Conservation (phyloP, 228 moss, liverwort and hornwort species). For the Sphagnum magellanicum region DNA sequence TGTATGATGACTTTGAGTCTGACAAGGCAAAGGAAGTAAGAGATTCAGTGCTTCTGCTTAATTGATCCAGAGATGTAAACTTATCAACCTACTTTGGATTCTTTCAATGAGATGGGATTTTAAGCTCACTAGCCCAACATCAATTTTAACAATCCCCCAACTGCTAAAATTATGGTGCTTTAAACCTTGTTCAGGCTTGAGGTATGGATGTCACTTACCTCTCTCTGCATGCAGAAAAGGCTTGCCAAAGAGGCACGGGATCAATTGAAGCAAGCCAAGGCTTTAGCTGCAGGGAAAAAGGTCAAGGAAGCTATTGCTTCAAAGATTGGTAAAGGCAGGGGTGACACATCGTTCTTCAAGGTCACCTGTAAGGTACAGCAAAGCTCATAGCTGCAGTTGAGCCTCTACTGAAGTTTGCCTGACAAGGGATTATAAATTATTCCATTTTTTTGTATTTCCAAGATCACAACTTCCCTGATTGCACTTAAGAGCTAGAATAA, state of each 20-base stretch:
- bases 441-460: background rate
- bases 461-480: too few relatives aligned
- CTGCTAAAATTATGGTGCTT: too few relatives aligned
- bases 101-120: too few relatives aligned
- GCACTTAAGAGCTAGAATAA: too few relatives aligned
- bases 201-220: too few relatives aligned
- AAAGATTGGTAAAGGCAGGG: slow-evolving; percentile 69
- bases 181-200: too few relatives aligned
- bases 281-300: slow-evolving; percentile 87
- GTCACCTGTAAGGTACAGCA: slow-evolving; percentile 83
- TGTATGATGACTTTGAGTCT: slow-evolving; percentile 93
- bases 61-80: too few relatives aligned
- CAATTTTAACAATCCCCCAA: too few relatives aligned
- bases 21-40: slow-evolving; percentile 90
- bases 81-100: too few relatives aligned
- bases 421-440: background rate
- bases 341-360: slow-evolving; percentile 89
- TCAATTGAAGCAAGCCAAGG: slow-evolving; percentile 92
- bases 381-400: background rate
- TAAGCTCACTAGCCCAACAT: too few relatives aligned
- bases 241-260: slow-evolving; percentile 91
- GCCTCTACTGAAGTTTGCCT: background rate
- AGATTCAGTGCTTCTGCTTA: background rate
- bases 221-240: slow-evolving; percentile 51
- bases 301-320: slow-evolving; percentile 39